Conservation (phyloP, 495 filamentous ascomycete species). For the Parachaetomium inaequale region DNA sequence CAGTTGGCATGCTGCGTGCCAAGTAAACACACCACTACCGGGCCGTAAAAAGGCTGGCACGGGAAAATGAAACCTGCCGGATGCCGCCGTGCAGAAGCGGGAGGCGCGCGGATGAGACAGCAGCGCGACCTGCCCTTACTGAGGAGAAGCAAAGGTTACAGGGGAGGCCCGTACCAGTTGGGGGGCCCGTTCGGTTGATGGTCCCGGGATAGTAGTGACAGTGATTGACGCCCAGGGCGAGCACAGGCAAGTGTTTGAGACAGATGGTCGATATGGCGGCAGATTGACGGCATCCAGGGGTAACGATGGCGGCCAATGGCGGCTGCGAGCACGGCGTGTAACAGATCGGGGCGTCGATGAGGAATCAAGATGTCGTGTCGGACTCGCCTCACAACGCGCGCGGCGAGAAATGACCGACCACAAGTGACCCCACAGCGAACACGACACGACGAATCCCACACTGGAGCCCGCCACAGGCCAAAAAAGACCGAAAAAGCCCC, state of each 20-base stretch:
- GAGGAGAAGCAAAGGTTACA: background rate
- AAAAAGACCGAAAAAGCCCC: background rate
- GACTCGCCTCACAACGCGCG: no score
- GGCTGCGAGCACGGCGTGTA: background rate
- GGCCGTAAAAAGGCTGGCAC: constrained; percentile 26
- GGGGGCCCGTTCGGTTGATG: background rate
- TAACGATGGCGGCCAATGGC: constrained; percentile 3
- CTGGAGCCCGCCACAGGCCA: background rate
- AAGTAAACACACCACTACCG: constrained; percentile 20
- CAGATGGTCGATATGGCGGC: constrained; percentile 3
- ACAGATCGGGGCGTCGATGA: background rate
- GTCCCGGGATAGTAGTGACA: background rate
- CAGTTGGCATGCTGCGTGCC: constrained; percentile 12
- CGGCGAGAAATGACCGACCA: background rate
- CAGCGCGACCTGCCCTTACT: constrained; percentile 18
- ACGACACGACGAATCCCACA: background rate
- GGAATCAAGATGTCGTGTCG: background rate
- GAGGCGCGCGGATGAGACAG: constrained; percentile 7
- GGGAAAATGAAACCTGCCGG: constrained; percentile 34
- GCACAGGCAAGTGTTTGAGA: constrained; percentile 9
- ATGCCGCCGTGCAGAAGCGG: constrained; percentile 13
- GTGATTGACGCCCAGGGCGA: background rate
- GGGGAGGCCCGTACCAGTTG: background rate
- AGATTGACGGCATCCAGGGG: constrained; percentile 9
- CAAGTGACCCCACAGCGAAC: background rate